Base-by-base conservation (phyloP, 2,329 filamentous ascomycete genomes). In the Chrysoporthe cubensis region DNA sequence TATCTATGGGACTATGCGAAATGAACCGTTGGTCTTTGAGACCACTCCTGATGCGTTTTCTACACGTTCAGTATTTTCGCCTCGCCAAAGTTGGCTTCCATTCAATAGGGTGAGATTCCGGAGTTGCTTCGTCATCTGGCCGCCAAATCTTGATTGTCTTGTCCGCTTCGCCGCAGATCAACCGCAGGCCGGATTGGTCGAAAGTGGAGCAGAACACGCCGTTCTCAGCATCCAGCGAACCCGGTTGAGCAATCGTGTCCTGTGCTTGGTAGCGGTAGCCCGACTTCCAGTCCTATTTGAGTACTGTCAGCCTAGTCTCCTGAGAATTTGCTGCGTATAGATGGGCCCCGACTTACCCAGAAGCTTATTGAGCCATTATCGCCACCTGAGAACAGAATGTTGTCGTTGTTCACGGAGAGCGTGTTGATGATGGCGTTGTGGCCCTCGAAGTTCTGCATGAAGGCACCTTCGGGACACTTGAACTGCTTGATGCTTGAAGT, bases 121-220 rank as follows among this genome's bases (percentile, higher is more conserved):
- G 91, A 0, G 95, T 97, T 21, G 96, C 96, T 64, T 91, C 88
- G 59, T 96, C 93, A 77, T 99, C 96, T 73, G 91, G 91, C 79
- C 94, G 96, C 96, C 96, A 99, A 67, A 99, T 88, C 86, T 99
- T 98, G 78, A 97, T 97, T 0, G 94, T 97, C 85, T 99, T 99
- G 78, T 99, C 96, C 6, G 94, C 93, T 80, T 99, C 96, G 58
- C 96, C 96, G 26, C 92, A 94, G 71, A 99, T 97, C 73, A 99
- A 83, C 73, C 96, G 88, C 75, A 97, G 76, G 0, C 96, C 96
- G 0, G 94, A 97, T 69, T 87, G 87, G 76, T 99, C 96, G 76
- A 97, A 99, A 0, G 91, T 97, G 16, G 92, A 94, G 76, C 91
- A 93, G 91, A 99, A 97, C 73, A 99, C 89, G 64, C 96, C 96